Base-by-base conservation (phyloP, 371 early-diverging fungal species). In the Mortierella sp. region DNA sequence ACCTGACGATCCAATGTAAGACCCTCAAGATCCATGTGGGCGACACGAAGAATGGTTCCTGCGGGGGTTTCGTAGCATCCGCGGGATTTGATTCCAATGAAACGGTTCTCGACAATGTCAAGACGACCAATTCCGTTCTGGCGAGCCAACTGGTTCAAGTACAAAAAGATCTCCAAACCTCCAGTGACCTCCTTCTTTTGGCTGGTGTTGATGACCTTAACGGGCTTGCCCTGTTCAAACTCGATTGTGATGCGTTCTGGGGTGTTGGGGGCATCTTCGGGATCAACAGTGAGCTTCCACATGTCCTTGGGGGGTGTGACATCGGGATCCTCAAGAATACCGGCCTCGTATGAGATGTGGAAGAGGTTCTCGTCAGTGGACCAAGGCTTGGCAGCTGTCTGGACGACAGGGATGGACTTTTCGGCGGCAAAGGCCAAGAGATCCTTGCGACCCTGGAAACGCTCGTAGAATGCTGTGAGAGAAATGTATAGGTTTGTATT, bases 41-140 rank as follows among this genome's bases (percentile, higher is more conserved):
- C 97, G 47, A 92, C 92, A 78, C 95, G 95, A 69, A 98, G 88
- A 68, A 98, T 95, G 57, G 98, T 97, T 63, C 98, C 98, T 63
- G 96, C 98, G 61, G 98, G 98, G 48, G 98, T 97, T 87, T 98
- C 98, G 91, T 98, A 98, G 88, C 98, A 98, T 81, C 97, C 98
- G 65, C 98, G 95, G 63, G 96, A 96, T 90, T 98, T 98, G 90
- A 98, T 96, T 67, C 98, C 98, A 70, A 98, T 97, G 88, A 97
- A 98, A 53, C 98, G 93, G 86, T 97, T 97, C 88, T 98, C 98
- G 63, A 98, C 98, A 87, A 98, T 97, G 84, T 98, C 98, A 70
- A 98, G 92, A 84, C 98, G 94, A 61, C 98, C 98, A 70, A 98
- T 92, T 69, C 98, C 98, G 88, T 98, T 95, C 88, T 96, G 94